phyloP scores from a whole-genome alignment of 371 early-diverging fungal genomes.

The Mucor circinelloides region DNA sequence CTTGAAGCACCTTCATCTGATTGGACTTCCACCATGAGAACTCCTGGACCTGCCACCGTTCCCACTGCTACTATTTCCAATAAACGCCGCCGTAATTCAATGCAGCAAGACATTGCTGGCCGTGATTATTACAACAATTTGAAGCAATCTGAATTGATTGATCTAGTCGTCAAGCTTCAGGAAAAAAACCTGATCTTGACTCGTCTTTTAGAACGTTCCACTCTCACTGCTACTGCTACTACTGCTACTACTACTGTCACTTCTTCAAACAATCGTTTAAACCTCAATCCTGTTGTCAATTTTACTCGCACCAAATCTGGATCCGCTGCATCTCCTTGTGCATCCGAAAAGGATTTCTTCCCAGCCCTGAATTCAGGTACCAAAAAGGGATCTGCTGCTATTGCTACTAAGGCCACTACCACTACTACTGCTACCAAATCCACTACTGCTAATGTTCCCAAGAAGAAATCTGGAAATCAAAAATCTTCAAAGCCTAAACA shows the following conservation, averaged over 20 bases:
- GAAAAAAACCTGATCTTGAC: not conserved
- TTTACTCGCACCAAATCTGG: not conserved
- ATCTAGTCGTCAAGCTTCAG: not conserved
- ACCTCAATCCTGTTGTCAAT: not conserved
- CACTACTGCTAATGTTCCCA: no score
- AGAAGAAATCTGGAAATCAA: not conserved
- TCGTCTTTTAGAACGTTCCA: not conserved
- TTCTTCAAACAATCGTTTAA: not conserved
- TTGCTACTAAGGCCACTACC: not conserved
- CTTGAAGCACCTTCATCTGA: not conserved
- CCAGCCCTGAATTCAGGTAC: not conserved
- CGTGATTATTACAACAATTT: not conserved
- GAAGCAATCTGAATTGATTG: no score
- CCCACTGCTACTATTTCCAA: not conserved
- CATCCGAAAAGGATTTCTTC: not conserved
- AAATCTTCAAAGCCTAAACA: not conserved
- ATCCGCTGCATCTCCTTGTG: no score
- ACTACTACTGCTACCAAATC: not conserved
- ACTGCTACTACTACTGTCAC: no score
- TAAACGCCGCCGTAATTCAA: not conserved
- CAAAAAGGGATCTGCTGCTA: not conserved
- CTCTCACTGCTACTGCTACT: not conserved
- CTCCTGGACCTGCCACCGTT: not conserved
- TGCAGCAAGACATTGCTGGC: not conserved
- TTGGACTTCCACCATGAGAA: not conserved